Percentiles rank a stretch among this genome's conserved stretches.
Conservation (phyloP, 148 eudicot species). For the Rhododendron mucronatum region DNA sequence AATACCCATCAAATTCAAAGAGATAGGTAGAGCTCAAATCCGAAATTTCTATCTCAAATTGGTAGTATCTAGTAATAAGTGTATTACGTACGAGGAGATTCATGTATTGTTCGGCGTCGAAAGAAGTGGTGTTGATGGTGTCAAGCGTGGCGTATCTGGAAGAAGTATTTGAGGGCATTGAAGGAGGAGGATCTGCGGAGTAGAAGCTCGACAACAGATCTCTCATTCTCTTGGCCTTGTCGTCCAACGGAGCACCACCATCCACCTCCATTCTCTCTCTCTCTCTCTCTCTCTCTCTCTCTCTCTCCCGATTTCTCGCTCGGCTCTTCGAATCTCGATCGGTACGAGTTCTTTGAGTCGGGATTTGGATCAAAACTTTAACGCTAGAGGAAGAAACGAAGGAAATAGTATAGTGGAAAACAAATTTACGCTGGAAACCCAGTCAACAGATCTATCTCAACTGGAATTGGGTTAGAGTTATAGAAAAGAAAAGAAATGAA, state of each 20-base stretch:
- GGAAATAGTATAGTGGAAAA: neutral
- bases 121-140: conserved; percentile 79
- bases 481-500: no score
- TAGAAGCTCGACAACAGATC: conserved; percentile 95
- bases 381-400: neutral
- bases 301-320: neutral
- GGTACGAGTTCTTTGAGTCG: neutral
- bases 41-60: neutral
- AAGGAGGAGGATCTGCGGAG: conserved; percentile 56
- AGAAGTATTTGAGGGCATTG: conserved; percentile 39
- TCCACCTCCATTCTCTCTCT: conserved; percentile 32
- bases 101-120: conserved; percentile 89
- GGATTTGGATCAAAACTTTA: neutral
- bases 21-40: neutral
- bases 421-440: neutral
- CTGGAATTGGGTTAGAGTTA: neutral
- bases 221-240: conserved; percentile 94
- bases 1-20: neutral
- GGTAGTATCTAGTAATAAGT: neutral
- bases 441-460: neutral
- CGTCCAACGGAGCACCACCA: conserved; percentile 59
- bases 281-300: neutral
- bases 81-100: conserved; percentile 63
- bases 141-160: conserved; percentile 80
- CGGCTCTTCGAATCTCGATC: neutral